Evolutionary conservation across 495 filamentous ascomycete species (phyloP).

Genomic region (Neurospora sp.): DNA sequence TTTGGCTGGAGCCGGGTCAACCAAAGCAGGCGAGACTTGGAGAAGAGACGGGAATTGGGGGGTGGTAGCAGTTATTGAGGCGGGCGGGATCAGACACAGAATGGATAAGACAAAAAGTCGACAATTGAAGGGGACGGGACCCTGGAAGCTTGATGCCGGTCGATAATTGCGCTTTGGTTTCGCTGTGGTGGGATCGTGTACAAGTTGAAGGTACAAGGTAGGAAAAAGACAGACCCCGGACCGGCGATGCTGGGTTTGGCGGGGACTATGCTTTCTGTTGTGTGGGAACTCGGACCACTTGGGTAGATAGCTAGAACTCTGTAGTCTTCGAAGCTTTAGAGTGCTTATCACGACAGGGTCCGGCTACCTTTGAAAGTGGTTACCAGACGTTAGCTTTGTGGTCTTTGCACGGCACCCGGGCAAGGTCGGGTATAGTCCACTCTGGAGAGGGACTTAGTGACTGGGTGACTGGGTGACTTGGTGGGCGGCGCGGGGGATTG

Average conservation of each 20-base stretch:
- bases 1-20: background rate
- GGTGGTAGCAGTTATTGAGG: conserved; percentile 13
- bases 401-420: background rate
- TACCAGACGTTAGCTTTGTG: background rate
- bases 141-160: conserved; percentile 1
- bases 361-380: background rate
- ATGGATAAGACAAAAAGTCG: background rate
- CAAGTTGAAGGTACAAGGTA: background rate
- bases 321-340: background rate
- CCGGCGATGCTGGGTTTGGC: background rate
- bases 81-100: conserved; percentile 10
- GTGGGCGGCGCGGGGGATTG: background rate
- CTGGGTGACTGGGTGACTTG: background rate
- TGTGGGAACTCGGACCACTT: background rate
- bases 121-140: background rate
- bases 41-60: background rate
- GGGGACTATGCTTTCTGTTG: background rate
- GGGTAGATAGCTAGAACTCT: background rate
- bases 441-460: background rate
- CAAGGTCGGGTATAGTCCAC: background rate
- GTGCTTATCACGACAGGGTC: background rate
- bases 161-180: conserved; percentile 22
- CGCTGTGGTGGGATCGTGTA: background rate
- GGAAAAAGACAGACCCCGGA: background rate
- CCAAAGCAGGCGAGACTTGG: background rate